phyloP scores from a whole-genome alignment of 371 early-diverging fungal species.

The Mucor plumbeus region DNA sequence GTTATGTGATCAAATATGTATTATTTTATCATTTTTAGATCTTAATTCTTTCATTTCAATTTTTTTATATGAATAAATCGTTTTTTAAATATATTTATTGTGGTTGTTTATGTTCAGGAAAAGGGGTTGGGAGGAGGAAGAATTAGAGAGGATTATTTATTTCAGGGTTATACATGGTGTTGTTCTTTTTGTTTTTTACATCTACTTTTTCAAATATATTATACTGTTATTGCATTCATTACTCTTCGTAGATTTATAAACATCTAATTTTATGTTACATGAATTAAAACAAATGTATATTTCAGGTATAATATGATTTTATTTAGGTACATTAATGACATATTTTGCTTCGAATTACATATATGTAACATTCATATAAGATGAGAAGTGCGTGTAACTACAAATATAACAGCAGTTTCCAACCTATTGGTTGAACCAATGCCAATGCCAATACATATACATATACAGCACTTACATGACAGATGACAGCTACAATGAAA shows the following conservation, averaged over 20 bases:
- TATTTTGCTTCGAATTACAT: not conserved
- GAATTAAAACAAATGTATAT: too few species aligned
- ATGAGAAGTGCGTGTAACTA: not conserved
- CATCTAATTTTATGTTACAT: too few species aligned
- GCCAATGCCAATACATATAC: too few species aligned
- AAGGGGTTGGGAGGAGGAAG: not conserved
- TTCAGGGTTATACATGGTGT: too few species aligned
- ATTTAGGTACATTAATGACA: too few species aligned
- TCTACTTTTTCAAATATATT: too few species aligned
- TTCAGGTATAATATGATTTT: too few species aligned
- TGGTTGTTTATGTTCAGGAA: conserved; percentile 2
- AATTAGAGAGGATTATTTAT: too few species aligned
- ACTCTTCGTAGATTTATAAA: too few species aligned
- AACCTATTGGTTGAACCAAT: not conserved
- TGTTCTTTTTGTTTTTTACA: too few species aligned
- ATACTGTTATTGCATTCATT: too few species aligned
- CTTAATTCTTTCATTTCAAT: conserved; percentile 2
- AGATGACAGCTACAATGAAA: conserved; percentile 3
- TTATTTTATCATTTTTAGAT: not conserved
- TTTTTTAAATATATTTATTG: conserved; percentile 1
- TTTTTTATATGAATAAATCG: conserved; percentile 2
- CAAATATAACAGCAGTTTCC: not conserved
- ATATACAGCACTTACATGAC: not conserved
- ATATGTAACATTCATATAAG: not conserved
- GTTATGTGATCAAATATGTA: not conserved